These are phyloP conservation scores for Galeopsis tetrahit DNA, from an alignment of 257 asterid species.

Conservation along the genomic window DNA sequence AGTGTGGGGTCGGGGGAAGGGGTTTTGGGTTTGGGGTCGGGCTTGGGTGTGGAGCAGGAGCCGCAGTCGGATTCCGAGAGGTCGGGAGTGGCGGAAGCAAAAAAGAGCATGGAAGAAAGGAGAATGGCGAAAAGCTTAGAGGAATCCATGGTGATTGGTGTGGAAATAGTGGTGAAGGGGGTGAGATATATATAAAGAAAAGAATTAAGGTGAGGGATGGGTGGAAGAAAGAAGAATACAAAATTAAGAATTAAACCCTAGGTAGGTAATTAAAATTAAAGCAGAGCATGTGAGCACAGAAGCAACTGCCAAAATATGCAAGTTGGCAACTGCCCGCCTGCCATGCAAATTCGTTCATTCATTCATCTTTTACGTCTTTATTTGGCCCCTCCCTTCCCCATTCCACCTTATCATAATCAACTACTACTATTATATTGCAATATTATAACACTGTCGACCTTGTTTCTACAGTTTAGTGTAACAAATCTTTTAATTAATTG, in stretches of 20 bases:
- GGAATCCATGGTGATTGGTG: constrained; percentile 50
- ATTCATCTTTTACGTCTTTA: not conserved
- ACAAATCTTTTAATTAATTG: too few species aligned
- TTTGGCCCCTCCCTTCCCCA: not conserved
- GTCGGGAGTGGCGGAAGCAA: constrained; percentile 45
- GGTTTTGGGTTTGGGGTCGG: constrained; percentile 31
- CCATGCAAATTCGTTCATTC: constrained; percentile 37
- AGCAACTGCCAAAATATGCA: constrained; percentile 61
- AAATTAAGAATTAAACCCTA: constrained; percentile 40
- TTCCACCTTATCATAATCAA: not conserved
- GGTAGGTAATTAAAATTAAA: too few species aligned
- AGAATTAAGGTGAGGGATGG: not conserved
- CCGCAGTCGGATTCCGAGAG: constrained; percentile 52
- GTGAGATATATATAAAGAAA: not conserved
- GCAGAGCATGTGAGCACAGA: constrained; percentile 62
- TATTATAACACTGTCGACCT: too few species aligned
- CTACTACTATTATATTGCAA: too few species aligned
- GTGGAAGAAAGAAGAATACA: constrained; percentile 32
- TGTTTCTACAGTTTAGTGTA: not conserved
- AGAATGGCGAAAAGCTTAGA: constrained; percentile 52
- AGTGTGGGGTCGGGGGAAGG: constrained; percentile 23
- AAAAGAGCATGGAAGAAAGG: constrained; percentile 52
- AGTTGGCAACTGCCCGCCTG: constrained; percentile 64
- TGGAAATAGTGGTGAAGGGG: not conserved
- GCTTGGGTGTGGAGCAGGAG: constrained; percentile 37